These are phyloP conservation scores for Histomonas meleagridis DNA, from an alignment of 208 protist species.

Conservation along the genomic window DNA sequence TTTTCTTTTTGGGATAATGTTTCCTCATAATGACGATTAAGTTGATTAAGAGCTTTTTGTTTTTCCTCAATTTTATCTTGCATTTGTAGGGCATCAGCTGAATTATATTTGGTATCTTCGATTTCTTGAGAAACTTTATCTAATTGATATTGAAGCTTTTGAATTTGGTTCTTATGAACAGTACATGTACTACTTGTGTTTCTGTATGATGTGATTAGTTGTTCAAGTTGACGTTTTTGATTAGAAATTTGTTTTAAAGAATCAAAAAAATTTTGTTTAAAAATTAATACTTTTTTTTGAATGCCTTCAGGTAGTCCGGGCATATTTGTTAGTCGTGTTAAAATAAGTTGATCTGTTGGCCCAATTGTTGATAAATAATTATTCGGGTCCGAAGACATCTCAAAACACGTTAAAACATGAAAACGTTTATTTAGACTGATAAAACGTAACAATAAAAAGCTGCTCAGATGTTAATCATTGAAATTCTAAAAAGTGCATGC, in stretches of 20 bases:
- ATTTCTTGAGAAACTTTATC: constrained; percentile 24
- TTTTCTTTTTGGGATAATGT: constrained; percentile 36
- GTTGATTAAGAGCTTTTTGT: constrained; percentile 23
- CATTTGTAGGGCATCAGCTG: background rate
- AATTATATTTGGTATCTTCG: constrained; percentile 27
- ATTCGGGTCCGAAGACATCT: no score
- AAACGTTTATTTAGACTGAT: no score
- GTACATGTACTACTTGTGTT: constrained; percentile 8
- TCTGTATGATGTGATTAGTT: background rate
- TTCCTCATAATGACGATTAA: constrained; percentile 12
- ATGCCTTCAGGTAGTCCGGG: background rate
- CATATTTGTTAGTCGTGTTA: background rate
- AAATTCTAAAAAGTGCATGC: no score
- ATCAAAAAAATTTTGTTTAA: constrained; percentile 34
- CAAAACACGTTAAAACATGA: no score
- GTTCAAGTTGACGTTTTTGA: background rate
- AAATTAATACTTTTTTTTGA: background rate
- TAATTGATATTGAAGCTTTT: background rate
- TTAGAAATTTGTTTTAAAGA: background rate
- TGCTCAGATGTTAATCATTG: no score
- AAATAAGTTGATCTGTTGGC: constrained; percentile 14
- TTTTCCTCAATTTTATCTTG: constrained; percentile 34
- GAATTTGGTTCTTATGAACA: constrained; percentile 14
- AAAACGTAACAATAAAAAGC: no score
- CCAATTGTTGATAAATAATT: no score